Conservation (phyloP, 768 basidiomycete species). For the Clathrus columnatus region DNA sequence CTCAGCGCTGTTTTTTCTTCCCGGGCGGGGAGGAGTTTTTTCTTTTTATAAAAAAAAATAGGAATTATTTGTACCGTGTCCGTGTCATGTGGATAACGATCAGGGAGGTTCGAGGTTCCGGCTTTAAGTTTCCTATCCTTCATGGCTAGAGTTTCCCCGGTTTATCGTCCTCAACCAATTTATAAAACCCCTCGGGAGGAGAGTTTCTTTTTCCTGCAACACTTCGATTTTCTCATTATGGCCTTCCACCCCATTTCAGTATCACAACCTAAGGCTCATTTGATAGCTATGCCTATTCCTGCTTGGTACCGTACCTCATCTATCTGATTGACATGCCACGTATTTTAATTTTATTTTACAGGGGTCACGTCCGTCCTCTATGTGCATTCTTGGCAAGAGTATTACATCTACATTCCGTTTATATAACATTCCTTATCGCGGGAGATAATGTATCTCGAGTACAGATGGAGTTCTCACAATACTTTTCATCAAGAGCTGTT, state of each 20-base stretch:
- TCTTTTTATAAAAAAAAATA: too few species aligned
- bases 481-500: not conserved
- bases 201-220: too few species aligned
- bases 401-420: constrained; percentile 2
- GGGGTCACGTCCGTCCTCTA: constrained; percentile 11
- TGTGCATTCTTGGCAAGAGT: constrained; percentile 7
- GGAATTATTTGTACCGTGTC: too few species aligned
- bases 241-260: not conserved
- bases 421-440: constrained; percentile 6
- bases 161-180: too few species aligned
- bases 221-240: not conserved
- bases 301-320: not conserved
- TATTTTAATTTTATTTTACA: not conserved
- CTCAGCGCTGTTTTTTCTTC: too few species aligned
- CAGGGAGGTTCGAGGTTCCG: too few species aligned
- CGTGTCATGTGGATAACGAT: too few species aligned
- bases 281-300: constrained; percentile 9
- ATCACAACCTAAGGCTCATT: not conserved
- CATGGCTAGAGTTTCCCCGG: too few species aligned
- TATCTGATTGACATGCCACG: not conserved
- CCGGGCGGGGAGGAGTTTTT: too few species aligned
- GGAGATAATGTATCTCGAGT: constrained; percentile 9
- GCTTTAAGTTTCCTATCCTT: not conserved
- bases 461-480: not conserved
- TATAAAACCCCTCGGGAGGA: too few species aligned